These are phyloP conservation scores for Austropuccinia psidii DNA, from an alignment of 1,284 basidiomycete genomes.

Conservation along the genomic window DNA sequence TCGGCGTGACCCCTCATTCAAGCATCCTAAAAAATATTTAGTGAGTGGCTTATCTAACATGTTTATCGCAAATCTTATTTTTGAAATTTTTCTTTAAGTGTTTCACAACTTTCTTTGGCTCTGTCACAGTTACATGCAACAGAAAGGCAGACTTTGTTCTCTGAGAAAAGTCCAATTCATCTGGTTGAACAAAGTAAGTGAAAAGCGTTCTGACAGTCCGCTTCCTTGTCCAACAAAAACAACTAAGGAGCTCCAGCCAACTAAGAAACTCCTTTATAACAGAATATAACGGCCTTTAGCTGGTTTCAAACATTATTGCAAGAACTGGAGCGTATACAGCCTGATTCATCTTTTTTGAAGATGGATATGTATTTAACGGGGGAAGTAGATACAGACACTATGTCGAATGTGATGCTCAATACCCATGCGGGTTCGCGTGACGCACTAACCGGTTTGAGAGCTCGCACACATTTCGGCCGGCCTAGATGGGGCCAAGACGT, in stretches of 20 bases:
- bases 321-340: conserved; percentile 67
- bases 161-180: conserved; percentile 80
- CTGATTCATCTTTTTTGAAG: conserved; percentile 72
- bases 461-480: conserved; percentile 76
- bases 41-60: conserved; percentile 45
- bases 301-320: conserved; percentile 83
- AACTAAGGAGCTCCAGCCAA: too few relatives aligned
- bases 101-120: neutral
- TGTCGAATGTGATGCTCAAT: conserved; percentile 83
- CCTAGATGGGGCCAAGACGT: conserved; percentile 63
- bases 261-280: neutral
- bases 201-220: neutral
- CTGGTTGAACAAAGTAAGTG: conserved; percentile 64
- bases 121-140: conserved; percentile 59
- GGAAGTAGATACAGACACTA: conserved; percentile 71
- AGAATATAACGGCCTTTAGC: conserved; percentile 60
- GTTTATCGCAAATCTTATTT: neutral
- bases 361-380: conserved; percentile 85
- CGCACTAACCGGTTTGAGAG: conserved; percentile 70
- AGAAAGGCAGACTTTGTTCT: conserved; percentile 62
- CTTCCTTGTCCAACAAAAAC: neutral
- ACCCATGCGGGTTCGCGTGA: conserved; percentile 57
- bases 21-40: conserved; percentile 86
- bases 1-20: conserved; percentile 75
- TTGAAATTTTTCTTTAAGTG: neutral